Conservation (phyloP, 352 stramenopile species). For the Phytophthora ohioensis region DNA sequence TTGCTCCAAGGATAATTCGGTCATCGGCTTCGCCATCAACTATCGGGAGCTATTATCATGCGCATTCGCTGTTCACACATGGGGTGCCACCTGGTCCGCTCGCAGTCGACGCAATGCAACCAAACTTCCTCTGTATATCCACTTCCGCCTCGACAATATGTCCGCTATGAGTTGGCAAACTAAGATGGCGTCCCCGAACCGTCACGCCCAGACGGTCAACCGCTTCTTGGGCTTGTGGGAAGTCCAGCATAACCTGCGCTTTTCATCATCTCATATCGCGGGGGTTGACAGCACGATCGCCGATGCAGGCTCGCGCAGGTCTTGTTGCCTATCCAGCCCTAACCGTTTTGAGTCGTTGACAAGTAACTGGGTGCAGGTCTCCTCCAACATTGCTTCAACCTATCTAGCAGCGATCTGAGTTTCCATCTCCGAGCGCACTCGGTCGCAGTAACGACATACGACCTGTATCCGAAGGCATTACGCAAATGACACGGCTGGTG, state of each 20-base stretch:
- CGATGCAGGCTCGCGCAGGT: background rate
- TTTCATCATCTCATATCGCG: background rate
- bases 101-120: background rate
- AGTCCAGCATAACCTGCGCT: background rate
- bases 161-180: background rate
- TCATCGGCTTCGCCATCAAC: background rate
- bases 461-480: slow-evolving; percentile 3
- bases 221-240: background rate
- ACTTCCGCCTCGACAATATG: background rate
- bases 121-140: background rate
- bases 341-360: background rate
- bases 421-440: slow-evolving; percentile 20
- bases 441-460: slow-evolving; percentile 2
- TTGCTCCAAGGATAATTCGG: background rate
- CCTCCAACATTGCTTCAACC: background rate
- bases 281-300: background rate
- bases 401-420: slow-evolving; percentile 10
- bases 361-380: slow-evolving; percentile 5
- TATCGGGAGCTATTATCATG: background rate
- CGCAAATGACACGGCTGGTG: slow-evolving; percentile 4
- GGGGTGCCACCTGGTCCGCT: background rate
- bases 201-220: background rate
- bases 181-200: background rate
- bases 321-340: background rate
- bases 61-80: background rate